A percentile compares a stretch with the other conserved stretches of the same genome.
Conservation (phyloP, 2,329 filamentous ascomycete species). For the Thielaviopsis musarum region DNA sequence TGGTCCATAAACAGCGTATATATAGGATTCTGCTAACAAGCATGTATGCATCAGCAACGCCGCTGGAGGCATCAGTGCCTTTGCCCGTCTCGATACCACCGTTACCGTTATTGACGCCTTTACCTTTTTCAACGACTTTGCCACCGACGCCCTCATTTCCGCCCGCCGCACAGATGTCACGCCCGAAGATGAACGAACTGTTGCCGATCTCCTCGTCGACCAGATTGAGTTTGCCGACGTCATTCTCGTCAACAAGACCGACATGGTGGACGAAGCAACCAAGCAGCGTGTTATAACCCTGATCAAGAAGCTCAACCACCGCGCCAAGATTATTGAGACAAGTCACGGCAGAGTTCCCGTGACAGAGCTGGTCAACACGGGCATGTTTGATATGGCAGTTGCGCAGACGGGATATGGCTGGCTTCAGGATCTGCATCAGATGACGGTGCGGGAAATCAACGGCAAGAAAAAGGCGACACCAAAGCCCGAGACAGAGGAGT, state of each 20-base stretch:
- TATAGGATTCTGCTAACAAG: neutral
- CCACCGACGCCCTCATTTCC: conserved; percentile 50
- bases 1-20: neutral
- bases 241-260: conserved; percentile 53
- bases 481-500: conserved; percentile 57
- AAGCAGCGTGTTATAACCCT: conserved; percentile 32
- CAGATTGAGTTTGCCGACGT: conserved; percentile 67
- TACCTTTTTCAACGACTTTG: conserved; percentile 55
- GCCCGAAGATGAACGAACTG: conserved; percentile 53
- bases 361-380: conserved; percentile 46
- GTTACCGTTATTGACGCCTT: conserved; percentile 60
- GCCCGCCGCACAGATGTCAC: conserved; percentile 44
- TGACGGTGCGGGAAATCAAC: conserved; percentile 42
- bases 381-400: conserved; percentile 45
- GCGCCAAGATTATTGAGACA: conserved; percentile 45
- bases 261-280: conserved; percentile 32
- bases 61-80: conserved; percentile 46
- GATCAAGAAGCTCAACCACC: conserved; percentile 46
- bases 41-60: conserved; percentile 21
- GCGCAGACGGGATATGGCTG: conserved; percentile 51
- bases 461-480: conserved; percentile 39
- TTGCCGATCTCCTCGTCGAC: conserved; percentile 60
- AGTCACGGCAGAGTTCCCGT: conserved; percentile 43
- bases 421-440: conserved; percentile 52
- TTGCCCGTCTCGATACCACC: conserved; percentile 52